These are phyloP conservation scores for Clavispora asparagi DNA, from an alignment of 805 yeast genomes.

Conservation along the genomic window DNA sequence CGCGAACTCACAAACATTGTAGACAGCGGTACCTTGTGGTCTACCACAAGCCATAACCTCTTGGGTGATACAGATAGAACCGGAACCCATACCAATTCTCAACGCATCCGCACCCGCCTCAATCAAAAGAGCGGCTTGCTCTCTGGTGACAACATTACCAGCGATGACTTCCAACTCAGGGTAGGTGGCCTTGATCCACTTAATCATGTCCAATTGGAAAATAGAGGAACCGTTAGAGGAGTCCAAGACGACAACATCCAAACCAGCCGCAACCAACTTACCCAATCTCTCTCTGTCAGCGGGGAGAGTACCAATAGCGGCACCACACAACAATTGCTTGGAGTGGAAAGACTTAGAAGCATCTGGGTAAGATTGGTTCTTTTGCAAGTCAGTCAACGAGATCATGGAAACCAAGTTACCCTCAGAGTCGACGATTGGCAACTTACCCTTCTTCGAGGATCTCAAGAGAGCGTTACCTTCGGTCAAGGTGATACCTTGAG, in stretches of 20 bases:
- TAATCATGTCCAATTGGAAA: constrained; percentile 90
- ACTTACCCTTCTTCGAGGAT: constrained; percentile 93
- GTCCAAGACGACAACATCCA: constrained; percentile 93
- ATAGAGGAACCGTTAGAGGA: constrained; percentile 97
- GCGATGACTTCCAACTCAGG: constrained; percentile 87
- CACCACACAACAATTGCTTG: constrained; percentile 97
- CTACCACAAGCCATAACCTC: constrained; percentile 99
- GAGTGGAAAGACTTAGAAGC: constrained; percentile 92
- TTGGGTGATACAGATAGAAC: constrained; percentile 98
- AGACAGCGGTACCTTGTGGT: constrained; percentile 99
- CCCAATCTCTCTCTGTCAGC: constrained; percentile 82
- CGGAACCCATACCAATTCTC: constrained; percentile 99
- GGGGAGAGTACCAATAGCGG: constrained; percentile 92
- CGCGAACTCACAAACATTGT: constrained; percentile 89
- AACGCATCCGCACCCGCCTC: constrained; percentile 97
- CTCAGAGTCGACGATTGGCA: constrained; percentile 80
- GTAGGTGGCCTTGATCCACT: constrained; percentile 78
- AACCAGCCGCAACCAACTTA: constrained; percentile 89
- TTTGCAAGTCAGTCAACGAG: constrained; percentile 94
- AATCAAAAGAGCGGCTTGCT: constrained; percentile 88
- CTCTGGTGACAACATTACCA: constrained; percentile 98
- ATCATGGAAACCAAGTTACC: constrained; percentile 81
- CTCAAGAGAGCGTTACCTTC: constrained; percentile 91
- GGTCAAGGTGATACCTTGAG: constrained; percentile 70
- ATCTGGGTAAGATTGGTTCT: constrained; percentile 87